Base-by-base conservation (phyloP, 495 filamentous ascomycete genomes). In the Penicillium alfredii region DNA sequence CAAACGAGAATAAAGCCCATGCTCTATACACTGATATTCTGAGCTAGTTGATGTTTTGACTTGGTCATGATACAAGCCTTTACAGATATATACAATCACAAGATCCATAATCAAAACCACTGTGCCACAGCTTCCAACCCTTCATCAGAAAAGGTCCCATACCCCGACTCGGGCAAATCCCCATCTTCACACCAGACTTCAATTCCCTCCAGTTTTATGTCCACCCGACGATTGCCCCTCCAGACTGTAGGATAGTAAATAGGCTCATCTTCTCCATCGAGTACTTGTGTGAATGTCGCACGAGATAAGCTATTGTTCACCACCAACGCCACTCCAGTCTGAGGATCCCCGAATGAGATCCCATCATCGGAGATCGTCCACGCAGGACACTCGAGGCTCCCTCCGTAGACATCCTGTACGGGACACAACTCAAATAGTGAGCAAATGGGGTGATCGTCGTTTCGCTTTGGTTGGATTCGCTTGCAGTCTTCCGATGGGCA, bases 381-480 rank as follows among this genome's bases (percentile, higher is more conserved):
- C 4, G 42, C 30, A 12, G 42, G 17, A 18, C 11, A 23, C 24
- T 25, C 35, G 15, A 20, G 6, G 11, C n/a, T 38, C 4, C 23
- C 12, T 3, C 6, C 13, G 22, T 10, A 34, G 15, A 6, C 15
- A n/a, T 10, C 11, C 22, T 21, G 2, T 10, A 27, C 17, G 15
- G 21, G 15, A 18, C 29, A 28, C 3, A 20, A 22, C 28, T 44
- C 22, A 29, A 27, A 27, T 33, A 44, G 18, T 6, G 8, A 31
- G 38, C 15, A 21, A 25, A n/a, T n/a, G n/a, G n/a, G n/a, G n/a
- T n/a, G n/a, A n/a, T n/a, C n/a, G n/a, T n/a, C n/a, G n/a, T n/a
- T n/a, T n/a, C n/a, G n/a, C n/a, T n/a, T n/a, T n/a, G n/a, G 35
- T 10, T 38, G 35, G 12, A 38, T 29, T 4, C 35, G 35, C 23